These are phyloP conservation scores for Mycena capillaripes DNA, from an alignment of 768 basidiomycete species.

Conservation along the genomic window DNA sequence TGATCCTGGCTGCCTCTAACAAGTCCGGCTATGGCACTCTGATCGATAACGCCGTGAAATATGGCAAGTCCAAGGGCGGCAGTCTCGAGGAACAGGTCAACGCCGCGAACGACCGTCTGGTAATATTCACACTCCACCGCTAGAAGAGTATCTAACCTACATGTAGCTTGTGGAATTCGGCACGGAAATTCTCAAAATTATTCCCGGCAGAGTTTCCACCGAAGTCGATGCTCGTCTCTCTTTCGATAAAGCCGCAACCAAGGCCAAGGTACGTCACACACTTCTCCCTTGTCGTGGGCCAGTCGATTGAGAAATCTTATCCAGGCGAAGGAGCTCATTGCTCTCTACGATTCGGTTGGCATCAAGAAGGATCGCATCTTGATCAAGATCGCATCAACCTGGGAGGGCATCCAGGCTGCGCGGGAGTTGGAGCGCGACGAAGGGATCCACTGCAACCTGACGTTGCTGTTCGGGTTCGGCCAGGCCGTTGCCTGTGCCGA, in stretches of 20 bases:
- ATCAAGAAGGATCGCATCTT: slow-evolving; percentile 94
- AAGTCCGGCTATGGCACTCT: slow-evolving; percentile 88
- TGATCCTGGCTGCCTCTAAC: slow-evolving; percentile 94
- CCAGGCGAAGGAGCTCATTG: slow-evolving; percentile 89
- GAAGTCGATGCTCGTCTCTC: slow-evolving; percentile 99
- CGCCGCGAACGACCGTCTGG: slow-evolving; percentile 90
- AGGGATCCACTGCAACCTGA: slow-evolving; percentile 98
- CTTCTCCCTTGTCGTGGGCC: slow-evolving; percentile 5
- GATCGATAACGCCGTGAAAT: slow-evolving; percentile 80
- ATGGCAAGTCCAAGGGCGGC: slow-evolving; percentile 87
- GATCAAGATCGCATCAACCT: slow-evolving; percentile 99
- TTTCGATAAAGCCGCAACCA: slow-evolving; percentile 94
- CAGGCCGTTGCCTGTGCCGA: slow-evolving; percentile 99
- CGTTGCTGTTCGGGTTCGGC: slow-evolving; percentile 97
- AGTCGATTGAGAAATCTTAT: slow-evolving; percentile 28
- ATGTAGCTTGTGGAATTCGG: slow-evolving; percentile 96
- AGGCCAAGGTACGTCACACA: slow-evolving; percentile 74
- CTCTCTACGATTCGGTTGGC: slow-evolving; percentile 94
- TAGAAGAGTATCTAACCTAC: not conserved
- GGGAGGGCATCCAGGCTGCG: slow-evolving; percentile 99
- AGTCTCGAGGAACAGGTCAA: slow-evolving; percentile 81
- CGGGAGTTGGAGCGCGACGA: slow-evolving; percentile 94
- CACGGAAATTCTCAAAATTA: slow-evolving; percentile 93
- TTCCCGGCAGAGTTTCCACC: slow-evolving; percentile 98
- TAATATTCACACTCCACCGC: slow-evolving; percentile 46